Percentiles rank a stretch among this genome's conserved stretches.
Conservation (phyloP, 495 filamentous ascomycete species). For the Trichodelitschia bisporula region DNA sequence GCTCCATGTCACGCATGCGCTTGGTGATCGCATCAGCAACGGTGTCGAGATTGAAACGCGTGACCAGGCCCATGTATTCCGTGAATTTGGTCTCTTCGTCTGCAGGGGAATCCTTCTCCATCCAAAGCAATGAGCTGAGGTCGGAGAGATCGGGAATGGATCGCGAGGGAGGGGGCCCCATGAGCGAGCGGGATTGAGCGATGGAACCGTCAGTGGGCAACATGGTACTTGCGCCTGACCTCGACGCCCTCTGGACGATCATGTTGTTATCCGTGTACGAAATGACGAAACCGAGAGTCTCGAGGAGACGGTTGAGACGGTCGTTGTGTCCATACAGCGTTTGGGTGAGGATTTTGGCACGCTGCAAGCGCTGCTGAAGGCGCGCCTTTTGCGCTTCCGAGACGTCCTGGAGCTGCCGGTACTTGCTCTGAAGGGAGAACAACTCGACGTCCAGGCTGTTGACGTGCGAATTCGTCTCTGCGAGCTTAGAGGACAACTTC, state of each 20-base stretch:
- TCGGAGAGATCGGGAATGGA: slow-evolving; percentile 21
- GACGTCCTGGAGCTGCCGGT: slow-evolving; percentile 28
- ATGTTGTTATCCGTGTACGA: slow-evolving; percentile 49
- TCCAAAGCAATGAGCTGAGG: slow-evolving; percentile 50
- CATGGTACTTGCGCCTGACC: slow-evolving; percentile 28
- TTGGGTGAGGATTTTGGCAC: slow-evolving; percentile 60
- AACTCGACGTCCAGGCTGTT: slow-evolving; percentile 42
- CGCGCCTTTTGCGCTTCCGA: slow-evolving; percentile 19
- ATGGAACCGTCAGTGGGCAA: slow-evolving; percentile 26
- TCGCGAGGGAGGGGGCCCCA: slow-evolving; percentile 10
- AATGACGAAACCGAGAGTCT: slow-evolving; percentile 61
- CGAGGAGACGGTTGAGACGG: slow-evolving; percentile 50
- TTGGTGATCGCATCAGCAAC: slow-evolving; percentile 65
- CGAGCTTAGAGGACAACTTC: slow-evolving; percentile 35
- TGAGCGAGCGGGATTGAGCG: slow-evolving; percentile 1
- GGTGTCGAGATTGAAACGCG: slow-evolving; percentile 54
- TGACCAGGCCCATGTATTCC: slow-evolving; percentile 40
- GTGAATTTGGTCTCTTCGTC: slow-evolving; percentile 46
- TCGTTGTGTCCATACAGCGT: slow-evolving; percentile 56
- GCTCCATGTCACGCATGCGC: slow-evolving; percentile 71
- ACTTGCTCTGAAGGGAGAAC: slow-evolving; percentile 22
- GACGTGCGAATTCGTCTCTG: slow-evolving; percentile 36
- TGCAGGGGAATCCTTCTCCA: slow-evolving; percentile 36
- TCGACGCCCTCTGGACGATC: slow-evolving; percentile 50
- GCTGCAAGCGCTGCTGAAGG: slow-evolving; percentile 36